phyloP scores from a whole-genome alignment of 208 protist species.

The Herpetomonas samuelpessoai region DNA sequence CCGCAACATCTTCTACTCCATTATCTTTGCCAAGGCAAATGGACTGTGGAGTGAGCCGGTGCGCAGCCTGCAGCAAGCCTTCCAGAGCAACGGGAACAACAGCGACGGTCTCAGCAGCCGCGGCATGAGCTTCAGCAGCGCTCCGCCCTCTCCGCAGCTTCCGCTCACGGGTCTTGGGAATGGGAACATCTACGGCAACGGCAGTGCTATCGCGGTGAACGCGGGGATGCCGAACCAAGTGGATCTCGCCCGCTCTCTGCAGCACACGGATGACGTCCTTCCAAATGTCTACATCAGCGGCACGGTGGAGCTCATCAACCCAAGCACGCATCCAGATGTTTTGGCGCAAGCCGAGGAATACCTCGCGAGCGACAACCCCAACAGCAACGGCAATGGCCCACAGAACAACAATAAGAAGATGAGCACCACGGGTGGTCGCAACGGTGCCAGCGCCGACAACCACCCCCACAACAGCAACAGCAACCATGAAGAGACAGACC shows the following conservation, averaged over 20 bases:
- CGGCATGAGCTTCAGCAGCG: background rate
- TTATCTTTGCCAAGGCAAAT: slow-evolving; percentile 23
- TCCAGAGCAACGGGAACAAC: background rate
- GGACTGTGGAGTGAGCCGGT: slow-evolving; percentile 48
- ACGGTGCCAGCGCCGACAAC: background rate
- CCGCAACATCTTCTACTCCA: slow-evolving; percentile 51
- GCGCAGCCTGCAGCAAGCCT: slow-evolving; percentile 17
- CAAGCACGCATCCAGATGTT: slow-evolving; percentile 21
- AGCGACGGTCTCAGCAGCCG: background rate
- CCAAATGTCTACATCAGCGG: slow-evolving; percentile 30
- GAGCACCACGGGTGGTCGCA: background rate
- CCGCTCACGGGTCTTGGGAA: background rate
- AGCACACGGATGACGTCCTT: slow-evolving; percentile 28
- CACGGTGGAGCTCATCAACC: slow-evolving; percentile 20
- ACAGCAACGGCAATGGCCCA: background rate
- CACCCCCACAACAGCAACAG: background rate
- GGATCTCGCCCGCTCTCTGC: slow-evolving; percentile 47
- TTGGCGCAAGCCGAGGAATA: slow-evolving; percentile 21
- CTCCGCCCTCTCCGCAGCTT: too few species aligned
- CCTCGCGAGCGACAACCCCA: background rate
- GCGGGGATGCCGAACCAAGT: slow-evolving; percentile 6
- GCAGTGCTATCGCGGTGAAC: background rate
- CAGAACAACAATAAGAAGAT: background rate
- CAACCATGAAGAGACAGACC: background rate
- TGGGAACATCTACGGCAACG: background rate